Evolutionary conservation across 768 basidiomycete genomes (phyloP), one percentile per base, ranked within the genome.

Genomic region (Tulasnella sp.): DNA sequence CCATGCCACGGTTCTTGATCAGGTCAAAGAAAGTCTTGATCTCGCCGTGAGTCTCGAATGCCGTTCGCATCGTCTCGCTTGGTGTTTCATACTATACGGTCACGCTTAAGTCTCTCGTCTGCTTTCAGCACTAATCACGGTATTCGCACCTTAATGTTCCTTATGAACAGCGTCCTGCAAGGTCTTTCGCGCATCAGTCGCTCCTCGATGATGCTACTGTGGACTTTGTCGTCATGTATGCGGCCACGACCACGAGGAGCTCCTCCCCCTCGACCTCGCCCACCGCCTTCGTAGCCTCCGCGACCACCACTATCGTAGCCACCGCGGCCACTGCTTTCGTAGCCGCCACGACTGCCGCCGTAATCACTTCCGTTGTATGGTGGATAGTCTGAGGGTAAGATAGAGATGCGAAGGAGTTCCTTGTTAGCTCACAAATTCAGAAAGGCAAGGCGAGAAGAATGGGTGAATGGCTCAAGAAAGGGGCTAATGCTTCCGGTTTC

Each of bases 1-100:
- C 92, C 93, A 99, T 97, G n/a, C 97, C 97, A 77, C 97, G 88
- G 14, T 93, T 96, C 70, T 90, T 88, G 78, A 99, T 93, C 25
- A 99, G 86, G 83, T 99, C 97, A 83, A 98, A 99, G 83, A 96
- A 98, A 0, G 93, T 96, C 84, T 95, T 96, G 85, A 99, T 94
- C 81, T 95, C 94, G 79, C 97, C 97, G 81, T 94, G 93, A 77
- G 92, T 91, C 84, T 94, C 94, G 83, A 99, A 99, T 73, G 89
- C 88, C 64, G 86, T 87, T 78, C 93, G 91, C 9, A 99, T 91
- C 81, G 92, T 91, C 4, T 91, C 90, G 81, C 93, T 94, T 79
- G 90, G 89, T 42, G 93, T 94, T 86, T 95, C 93, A 85, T 95
- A 95, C 93, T 95, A 82, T 79, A 79, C 9, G 39, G 64, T 31